Evolutionary conservation across 2,329 filamentous ascomycete species (phyloP).

Genomic region (Fusarium albosuccineum): DNA sequence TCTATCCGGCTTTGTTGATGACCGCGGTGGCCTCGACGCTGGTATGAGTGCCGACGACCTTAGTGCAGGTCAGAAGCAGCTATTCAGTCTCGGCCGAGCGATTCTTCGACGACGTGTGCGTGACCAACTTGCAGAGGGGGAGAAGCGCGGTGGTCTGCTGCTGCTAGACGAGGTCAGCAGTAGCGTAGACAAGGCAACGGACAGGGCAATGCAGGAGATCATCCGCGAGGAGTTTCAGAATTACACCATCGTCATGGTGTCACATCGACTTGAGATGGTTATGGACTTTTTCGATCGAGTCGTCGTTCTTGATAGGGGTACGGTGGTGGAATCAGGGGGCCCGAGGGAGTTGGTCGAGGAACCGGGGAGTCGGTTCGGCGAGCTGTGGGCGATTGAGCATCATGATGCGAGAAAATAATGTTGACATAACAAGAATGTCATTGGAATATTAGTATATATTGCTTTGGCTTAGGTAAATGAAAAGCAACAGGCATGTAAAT

Average conservation of each 20-base stretch:
- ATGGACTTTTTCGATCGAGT: conserved; percentile 64
- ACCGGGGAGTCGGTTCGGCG: conserved; percentile 47
- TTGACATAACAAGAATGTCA: too few relatives aligned
- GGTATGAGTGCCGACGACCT: conserved; percentile 62
- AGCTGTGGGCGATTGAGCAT: conserved; percentile 49
- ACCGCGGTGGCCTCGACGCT: conserved; percentile 51
- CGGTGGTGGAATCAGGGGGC: conserved; percentile 56
- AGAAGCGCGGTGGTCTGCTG: conserved; percentile 48
- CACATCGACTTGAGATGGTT: conserved; percentile 63
- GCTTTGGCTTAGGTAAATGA: too few relatives aligned
- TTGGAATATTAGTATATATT: too few relatives aligned
- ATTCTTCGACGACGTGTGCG: conserved; percentile 58
- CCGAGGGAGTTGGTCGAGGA: conserved; percentile 43
- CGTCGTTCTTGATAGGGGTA: conserved; percentile 63
- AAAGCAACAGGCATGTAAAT: too few relatives aligned
- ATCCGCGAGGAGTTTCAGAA: conserved; percentile 55
- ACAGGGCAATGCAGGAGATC: conserved; percentile 57
- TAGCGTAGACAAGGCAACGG: conserved; percentile 58
- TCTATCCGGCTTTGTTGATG: conserved; percentile 49
- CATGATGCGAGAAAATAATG: neutral
- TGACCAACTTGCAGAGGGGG: conserved; percentile 19
- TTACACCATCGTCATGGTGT: conserved; percentile 67
- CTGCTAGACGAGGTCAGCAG: conserved; percentile 60
- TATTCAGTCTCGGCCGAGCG: conserved; percentile 73
- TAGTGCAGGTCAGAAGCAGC: conserved; percentile 71